Evolutionary conservation across 352 stramenopile genomes (phyloP).

Genomic region (Pythium plurisporium): DNA sequence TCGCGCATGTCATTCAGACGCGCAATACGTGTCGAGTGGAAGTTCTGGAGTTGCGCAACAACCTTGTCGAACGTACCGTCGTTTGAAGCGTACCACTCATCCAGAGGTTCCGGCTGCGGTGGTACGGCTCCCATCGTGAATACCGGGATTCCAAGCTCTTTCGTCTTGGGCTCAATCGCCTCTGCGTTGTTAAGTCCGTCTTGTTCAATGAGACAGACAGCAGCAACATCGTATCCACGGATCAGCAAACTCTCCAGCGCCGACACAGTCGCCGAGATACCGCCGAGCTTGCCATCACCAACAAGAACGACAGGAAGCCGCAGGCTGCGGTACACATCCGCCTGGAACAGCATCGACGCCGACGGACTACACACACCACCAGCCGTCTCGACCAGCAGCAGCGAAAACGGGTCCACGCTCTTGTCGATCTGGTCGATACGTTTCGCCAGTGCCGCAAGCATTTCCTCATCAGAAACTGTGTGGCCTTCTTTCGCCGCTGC

Average conservation of each 20-base stretch:
- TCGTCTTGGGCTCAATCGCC: conserved; percentile 50
- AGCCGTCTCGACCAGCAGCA: conserved; percentile 93
- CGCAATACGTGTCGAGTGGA: no score
- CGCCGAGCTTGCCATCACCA: conserved; percentile 94
- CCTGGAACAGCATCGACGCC: conserved; percentile 86
- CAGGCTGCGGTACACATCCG: conserved; percentile 91
- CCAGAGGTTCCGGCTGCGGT: conserved; percentile 65
- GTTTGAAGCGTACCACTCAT: conserved; percentile 61
- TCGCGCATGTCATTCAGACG: no score
- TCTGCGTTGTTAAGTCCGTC: conserved; percentile 62
- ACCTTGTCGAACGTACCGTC: conserved; percentile 49
- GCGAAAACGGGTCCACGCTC: conserved; percentile 31
- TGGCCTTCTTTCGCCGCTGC: conserved; percentile 85
- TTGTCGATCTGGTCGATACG: conserved; percentile 42
- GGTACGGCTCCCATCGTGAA: conserved; percentile 72
- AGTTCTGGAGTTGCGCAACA: conserved; percentile 38
- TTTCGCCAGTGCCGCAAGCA: conserved; percentile 70
- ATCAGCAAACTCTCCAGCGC: conserved; percentile 90
- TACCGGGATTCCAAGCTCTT: conserved; percentile 69
- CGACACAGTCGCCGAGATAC: conserved; percentile 93
- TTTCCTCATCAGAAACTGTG: conserved; percentile 82
- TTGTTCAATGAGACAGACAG: conserved; percentile 80
- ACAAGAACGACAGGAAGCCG: conserved; percentile 91
- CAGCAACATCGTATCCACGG: conserved; percentile 89
- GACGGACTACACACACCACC: conserved; percentile 92